phyloP scores from a whole-genome alignment of 495 filamentous ascomycete genomes.

The Delitschia confertaspora region DNA sequence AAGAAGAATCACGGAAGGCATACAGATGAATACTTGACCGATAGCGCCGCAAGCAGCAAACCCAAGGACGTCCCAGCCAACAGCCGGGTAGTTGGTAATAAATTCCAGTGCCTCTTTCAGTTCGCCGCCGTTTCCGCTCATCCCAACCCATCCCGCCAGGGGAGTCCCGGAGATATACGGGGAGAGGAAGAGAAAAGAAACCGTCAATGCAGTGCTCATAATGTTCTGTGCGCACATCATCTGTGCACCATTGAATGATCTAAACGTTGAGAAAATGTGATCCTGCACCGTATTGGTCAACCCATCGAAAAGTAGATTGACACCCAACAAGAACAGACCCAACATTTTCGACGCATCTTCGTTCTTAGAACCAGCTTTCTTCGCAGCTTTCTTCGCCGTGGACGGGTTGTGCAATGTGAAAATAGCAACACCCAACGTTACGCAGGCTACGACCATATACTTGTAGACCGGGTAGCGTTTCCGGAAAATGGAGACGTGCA shows the following conservation, averaged over 20 bases:
- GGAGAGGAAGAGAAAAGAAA: constrained; percentile 62
- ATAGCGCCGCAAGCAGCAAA: constrained; percentile 91
- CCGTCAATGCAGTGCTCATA: constrained; percentile 65
- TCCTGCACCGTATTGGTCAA: constrained; percentile 96
- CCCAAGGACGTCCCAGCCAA: constrained; percentile 74
- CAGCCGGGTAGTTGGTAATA: constrained; percentile 63
- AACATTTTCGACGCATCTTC: constrained; percentile 44
- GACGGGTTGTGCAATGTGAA: constrained; percentile 82
- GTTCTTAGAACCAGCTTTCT: constrained; percentile 36
- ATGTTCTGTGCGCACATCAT: constrained; percentile 99
- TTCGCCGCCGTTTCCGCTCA: constrained; percentile 58
- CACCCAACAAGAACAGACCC: constrained; percentile 75
- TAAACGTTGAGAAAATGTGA: constrained; percentile 75
- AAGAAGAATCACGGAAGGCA: constrained; percentile 25
- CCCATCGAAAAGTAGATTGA: constrained; percentile 92
- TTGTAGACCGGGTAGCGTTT: constrained; percentile 91
- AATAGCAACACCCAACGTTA: constrained; percentile 85
- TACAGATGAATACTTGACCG: constrained; percentile 93
- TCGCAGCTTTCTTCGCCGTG: constrained; percentile 56
- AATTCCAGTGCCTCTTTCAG: constrained; percentile 71
- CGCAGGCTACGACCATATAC: constrained; percentile 82
- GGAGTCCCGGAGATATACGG: constrained; percentile 65
- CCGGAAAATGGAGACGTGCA: constrained; percentile 87
- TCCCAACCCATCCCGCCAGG: constrained; percentile 56
- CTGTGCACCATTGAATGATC: constrained; percentile 78